These are phyloP conservation scores for Clarireedia homoeocarpa DNA, from an alignment of 2,329 filamentous ascomycete genomes.

Conservation along the genomic window DNA sequence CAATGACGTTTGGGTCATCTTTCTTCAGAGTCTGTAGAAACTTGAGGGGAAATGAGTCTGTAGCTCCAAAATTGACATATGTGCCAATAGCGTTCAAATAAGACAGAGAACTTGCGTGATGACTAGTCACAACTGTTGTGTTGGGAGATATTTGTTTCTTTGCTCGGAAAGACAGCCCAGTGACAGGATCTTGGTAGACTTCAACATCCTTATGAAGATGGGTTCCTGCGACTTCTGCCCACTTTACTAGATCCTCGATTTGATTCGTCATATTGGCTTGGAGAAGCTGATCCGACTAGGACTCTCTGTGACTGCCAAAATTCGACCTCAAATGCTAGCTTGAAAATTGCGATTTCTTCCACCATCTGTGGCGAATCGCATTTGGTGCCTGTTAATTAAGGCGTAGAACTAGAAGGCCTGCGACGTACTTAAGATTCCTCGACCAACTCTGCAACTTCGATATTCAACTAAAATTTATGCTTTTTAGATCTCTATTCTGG, in stretches of 20 bases:
- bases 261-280: not conserved
- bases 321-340: too few relatives aligned
- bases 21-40: slow-evolving; percentile 43
- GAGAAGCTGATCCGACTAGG: too few relatives aligned
- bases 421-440: too few relatives aligned
- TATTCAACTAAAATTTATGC: too few relatives aligned
- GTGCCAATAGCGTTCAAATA: slow-evolving; percentile 46
- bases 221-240: slow-evolving; percentile 41
- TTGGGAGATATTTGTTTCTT: slow-evolving; percentile 13
- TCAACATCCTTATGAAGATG: slow-evolving; percentile 43
- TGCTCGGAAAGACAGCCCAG: slow-evolving; percentile 44
- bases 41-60: slow-evolving; percentile 36
- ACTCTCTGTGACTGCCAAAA: too few relatives aligned
- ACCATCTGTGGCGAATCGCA: too few relatives aligned
- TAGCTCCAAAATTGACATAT: slow-evolving; percentile 24
- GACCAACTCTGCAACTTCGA: too few relatives aligned
- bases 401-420: too few relatives aligned
- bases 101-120: slow-evolving; percentile 47
- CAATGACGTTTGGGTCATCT: slow-evolving; percentile 45
- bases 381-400: too few relatives aligned
- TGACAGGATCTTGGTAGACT: slow-evolving; percentile 42
- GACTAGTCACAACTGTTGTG: slow-evolving; percentile 42
- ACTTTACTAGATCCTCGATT: slow-evolving; percentile 36
- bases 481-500: too few relatives aligned
- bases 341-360: too few relatives aligned